Base-by-base conservation (phyloP, 2,329 filamentous ascomycete species). In the Alternaria longipes region DNA sequence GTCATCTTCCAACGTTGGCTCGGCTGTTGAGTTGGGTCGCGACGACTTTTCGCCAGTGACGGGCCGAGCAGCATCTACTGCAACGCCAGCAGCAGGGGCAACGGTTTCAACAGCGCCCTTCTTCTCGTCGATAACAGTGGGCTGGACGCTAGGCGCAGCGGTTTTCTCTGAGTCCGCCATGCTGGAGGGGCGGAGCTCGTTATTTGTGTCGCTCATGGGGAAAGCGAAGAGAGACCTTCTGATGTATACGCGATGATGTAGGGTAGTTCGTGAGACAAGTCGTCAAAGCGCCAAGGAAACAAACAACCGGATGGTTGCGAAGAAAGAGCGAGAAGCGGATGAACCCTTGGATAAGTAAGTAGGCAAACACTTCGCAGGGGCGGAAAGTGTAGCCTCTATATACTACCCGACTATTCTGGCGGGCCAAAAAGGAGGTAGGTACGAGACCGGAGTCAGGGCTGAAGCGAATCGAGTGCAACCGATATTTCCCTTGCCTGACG, bases 141-240 rank as follows among this genome's bases (percentile, higher is more conserved):
- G 67, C 26, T 66, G 65, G 20, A 66, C 62, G 59, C 74, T 77
- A 30, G 66, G 70, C 4, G 73, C 68, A 45, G 69, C 72, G 9
- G 74, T 75, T 53, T 70, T 73, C 30, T 77, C 74, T n/a, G 73
- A 75, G 55, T 73, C 73, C 26, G 74, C 68, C 71, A 72, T 75
- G 49, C 73, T 76, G 51, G 47, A 54, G 4, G 75, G 71, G 32
- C 74, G 70, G 7, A 73, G 61, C 4, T 71, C 63, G 50, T 70
- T 67, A 64, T 72, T 67, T 51, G 62, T 24, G 45, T 70, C 65
- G 60, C 58, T 71, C 73, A 76, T 76, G 16, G 59, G 20, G 46
- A 47, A 56, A 45, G 57, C 36, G 41, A 42, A 49, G 8, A 14
- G 14, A 14, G 32, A 2, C 32, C 32, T 14, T 36, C 5, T 36